Conservation (phyloP, 495 filamentous ascomycete species). For the Penicillium pancosmium region DNA sequence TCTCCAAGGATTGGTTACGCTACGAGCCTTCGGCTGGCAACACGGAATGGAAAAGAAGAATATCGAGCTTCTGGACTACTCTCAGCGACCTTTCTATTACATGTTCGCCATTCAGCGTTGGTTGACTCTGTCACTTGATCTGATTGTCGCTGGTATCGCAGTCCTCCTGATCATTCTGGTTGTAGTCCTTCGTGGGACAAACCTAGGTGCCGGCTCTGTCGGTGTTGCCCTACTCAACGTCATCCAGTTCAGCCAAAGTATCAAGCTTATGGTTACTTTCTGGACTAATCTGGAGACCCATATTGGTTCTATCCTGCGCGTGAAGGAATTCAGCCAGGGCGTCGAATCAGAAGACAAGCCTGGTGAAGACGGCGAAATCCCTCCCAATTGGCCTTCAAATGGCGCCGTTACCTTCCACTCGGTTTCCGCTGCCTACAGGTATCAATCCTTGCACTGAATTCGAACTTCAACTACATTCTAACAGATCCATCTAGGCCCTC, state of each 20-base stretch:
- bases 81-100: slow-evolving; percentile 62
- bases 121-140: slow-evolving; percentile 53
- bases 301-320: slow-evolving; percentile 59
- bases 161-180: slow-evolving; percentile 51
- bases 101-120: slow-evolving; percentile 58
- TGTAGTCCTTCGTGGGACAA: slow-evolving; percentile 42
- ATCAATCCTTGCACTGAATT: slow-evolving; percentile 7
- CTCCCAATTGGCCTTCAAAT: slow-evolving; percentile 51
- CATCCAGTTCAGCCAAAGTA: slow-evolving; percentile 54
- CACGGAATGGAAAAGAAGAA: slow-evolving; percentile 49
- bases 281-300: slow-evolving; percentile 62
- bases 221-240: slow-evolving; percentile 63
- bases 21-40: slow-evolving; percentile 62
- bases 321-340: slow-evolving; percentile 56
- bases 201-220: slow-evolving; percentile 49
- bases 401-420: slow-evolving; percentile 55
- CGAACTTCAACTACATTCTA: slow-evolving; percentile 14
- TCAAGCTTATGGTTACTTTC: slow-evolving; percentile 54
- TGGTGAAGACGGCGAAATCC: slow-evolving; percentile 40
- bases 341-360: slow-evolving; percentile 52
- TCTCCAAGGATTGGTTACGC: slow-evolving; percentile 49
- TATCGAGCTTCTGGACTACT: slow-evolving; percentile 54
- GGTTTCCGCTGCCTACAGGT: slow-evolving; percentile 47
- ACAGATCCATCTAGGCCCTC: slow-evolving; percentile 24
- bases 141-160: slow-evolving; percentile 52